Percentiles rank a stretch among this genome's conserved stretches.
Evolutionary conservation across 202 grass and related monocot genomes (phyloP).

Genomic region (Panicum virgatum): DNA sequence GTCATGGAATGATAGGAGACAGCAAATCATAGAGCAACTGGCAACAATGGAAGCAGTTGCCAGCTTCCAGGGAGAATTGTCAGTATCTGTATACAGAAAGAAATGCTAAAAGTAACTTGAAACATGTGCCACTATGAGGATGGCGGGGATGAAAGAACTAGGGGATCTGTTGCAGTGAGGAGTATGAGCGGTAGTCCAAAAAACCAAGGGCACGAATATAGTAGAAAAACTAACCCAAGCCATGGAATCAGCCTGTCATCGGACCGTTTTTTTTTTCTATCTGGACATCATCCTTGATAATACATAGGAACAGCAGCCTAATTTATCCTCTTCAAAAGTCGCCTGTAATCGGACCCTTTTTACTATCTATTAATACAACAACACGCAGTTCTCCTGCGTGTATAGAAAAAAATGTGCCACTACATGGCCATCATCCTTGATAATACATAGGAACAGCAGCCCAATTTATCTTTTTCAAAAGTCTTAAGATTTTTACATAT

Average conservation of each 20-base stretch:
- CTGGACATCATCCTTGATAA: constrained; percentile 17
- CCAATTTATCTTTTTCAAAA: neutral
- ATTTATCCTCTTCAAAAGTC: neutral
- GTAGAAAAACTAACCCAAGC: too few species aligned
- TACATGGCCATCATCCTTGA: constrained; percentile 11
- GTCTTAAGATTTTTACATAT: neutral
- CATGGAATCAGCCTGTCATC: too few species aligned
- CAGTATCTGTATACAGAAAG: constrained; percentile 1
- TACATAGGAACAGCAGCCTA: neutral
- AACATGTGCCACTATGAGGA: neutral
- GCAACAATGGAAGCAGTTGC: neutral
- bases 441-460: neutral
- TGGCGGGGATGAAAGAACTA: too few species aligned
- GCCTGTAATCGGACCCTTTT: too few species aligned
- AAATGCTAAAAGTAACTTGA: constrained; percentile 32
- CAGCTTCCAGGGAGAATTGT: constrained; percentile 13
- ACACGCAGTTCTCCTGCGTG: too few species aligned
- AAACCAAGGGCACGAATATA: too few species aligned
- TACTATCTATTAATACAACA: too few species aligned
- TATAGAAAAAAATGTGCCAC: too few species aligned
- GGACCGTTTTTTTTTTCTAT: too few species aligned
- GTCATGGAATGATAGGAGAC: neutral
- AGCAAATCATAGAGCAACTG: constrained; percentile 5
- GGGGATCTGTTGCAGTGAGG: too few species aligned
- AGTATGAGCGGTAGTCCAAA: too few species aligned